Evolutionary conservation across 1,139 yeast species (phyloP).

Genomic region (Lodderomyces jiufengensis): DNA sequence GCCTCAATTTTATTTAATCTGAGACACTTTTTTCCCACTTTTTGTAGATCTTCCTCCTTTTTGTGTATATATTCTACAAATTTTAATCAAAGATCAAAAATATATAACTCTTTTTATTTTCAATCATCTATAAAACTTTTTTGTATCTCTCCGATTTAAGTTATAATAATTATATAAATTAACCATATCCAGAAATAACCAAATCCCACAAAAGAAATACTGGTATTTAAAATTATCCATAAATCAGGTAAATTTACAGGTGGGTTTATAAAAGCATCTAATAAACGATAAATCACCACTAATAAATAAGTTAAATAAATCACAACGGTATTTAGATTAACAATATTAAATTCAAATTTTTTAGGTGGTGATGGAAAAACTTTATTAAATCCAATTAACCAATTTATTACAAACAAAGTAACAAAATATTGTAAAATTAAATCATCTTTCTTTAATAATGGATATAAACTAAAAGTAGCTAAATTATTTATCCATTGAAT

Average conservation of each 20-base stretch:
- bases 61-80: no score
- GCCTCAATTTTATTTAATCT: no score
- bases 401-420: constrained; percentile 64
- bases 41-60: no score
- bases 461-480: constrained; percentile 84
- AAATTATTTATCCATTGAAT: constrained; percentile 86
- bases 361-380: constrained; percentile 3
- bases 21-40: no score
- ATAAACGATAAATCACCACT: constrained; percentile 48
- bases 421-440: constrained; percentile 69
- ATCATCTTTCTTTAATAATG: constrained; percentile 74
- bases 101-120: no score
- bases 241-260: constrained; percentile 73
- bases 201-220: constrained; percentile 75
- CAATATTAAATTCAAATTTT: constrained; percentile 11
- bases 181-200: constrained; percentile 76
- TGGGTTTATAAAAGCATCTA: constrained; percentile 51
- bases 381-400: constrained; percentile 59
- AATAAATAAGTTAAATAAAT: constrained; percentile 59
- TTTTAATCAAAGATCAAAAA: no score
- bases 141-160: neutral
- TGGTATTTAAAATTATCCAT: constrained; percentile 75
- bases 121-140: no score
- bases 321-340: constrained; percentile 55
- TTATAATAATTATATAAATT: constrained; percentile 31